phyloP scores from a whole-genome alignment of 2,329 filamentous ascomycete genomes.

The Clonostachys byssicola region DNA sequence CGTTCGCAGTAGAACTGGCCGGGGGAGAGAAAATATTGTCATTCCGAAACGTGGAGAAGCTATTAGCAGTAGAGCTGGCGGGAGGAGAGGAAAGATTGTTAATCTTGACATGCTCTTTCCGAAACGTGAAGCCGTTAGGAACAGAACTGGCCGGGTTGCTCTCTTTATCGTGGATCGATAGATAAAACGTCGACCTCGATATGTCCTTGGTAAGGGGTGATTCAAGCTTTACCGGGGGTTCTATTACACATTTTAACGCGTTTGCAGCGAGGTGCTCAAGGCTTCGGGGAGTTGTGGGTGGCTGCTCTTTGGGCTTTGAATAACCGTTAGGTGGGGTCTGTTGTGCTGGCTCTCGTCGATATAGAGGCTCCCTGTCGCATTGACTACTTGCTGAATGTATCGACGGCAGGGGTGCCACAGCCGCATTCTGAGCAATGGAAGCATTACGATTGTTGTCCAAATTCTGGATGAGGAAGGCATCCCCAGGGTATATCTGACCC shows the following conservation, averaged over 20 bases:
- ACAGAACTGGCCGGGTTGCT: too few relatives aligned
- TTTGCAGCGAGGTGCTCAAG: constrained; percentile 1
- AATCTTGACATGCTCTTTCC: too few relatives aligned
- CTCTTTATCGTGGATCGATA: constrained; percentile 2
- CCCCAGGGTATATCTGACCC: not conserved
- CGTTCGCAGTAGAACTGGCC: not conserved
- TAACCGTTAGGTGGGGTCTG: too few relatives aligned
- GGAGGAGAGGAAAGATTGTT: not conserved
- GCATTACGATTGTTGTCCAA: not conserved
- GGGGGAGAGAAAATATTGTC: not conserved
- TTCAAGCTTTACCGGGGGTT: too few relatives aligned
- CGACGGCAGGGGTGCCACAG: too few relatives aligned
- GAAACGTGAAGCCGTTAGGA: too few relatives aligned
- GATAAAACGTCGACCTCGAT: not conserved
- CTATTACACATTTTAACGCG: not conserved
- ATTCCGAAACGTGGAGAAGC: too few relatives aligned
- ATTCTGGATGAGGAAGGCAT: not conserved
- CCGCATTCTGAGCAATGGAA: too few relatives aligned
- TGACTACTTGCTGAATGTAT: too few relatives aligned
- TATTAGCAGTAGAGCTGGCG: not conserved
- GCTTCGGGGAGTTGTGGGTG: not conserved
- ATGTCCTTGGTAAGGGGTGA: constrained; percentile 1
- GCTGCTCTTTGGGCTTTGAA: not conserved
- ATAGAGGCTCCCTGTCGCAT: too few relatives aligned
- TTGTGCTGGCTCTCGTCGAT: too few relatives aligned